phyloP scores from a whole-genome alignment of 805 yeast genomes.

The Starmerella lactis-condensi region DNA sequence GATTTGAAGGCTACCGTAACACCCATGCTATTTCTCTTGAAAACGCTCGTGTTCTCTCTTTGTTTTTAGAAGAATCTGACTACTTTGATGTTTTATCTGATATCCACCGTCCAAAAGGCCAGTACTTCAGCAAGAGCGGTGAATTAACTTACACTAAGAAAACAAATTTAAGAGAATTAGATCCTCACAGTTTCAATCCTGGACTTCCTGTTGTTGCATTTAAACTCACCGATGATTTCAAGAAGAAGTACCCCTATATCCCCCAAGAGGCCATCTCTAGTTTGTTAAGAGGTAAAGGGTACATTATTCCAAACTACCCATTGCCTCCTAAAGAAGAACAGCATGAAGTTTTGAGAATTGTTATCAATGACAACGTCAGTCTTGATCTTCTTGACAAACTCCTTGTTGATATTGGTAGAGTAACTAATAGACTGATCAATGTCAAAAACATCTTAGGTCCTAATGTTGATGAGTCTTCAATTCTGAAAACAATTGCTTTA shows the following conservation, averaged over 20 bases:
- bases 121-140: conserved; percentile 16
- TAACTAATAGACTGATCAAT: conserved; percentile 34
- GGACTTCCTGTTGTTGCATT: conserved; percentile 87
- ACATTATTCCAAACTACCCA: conserved; percentile 79
- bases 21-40: conserved; percentile 44
- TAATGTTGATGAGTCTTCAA: conserved; percentile 4
- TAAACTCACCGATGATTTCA: conserved; percentile 44
- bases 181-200: conserved; percentile 30
- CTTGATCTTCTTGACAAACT: conserved; percentile 43
- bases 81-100: conserved; percentile 59
- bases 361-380: conserved; percentile 53
- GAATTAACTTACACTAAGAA: conserved; percentile 17
- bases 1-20: conserved; percentile 49
- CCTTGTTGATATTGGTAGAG: conserved; percentile 40
- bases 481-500: conserved; percentile 12
- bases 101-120: conserved; percentile 44
- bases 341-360: conserved; percentile 64
- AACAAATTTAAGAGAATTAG: conserved; percentile 14
- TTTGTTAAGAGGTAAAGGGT: conserved; percentile 58
- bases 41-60: conserved; percentile 50
- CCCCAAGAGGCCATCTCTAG: conserved; percentile 65
- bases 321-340: conserved; percentile 44
- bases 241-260: conserved; percentile 47
- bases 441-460: conserved; percentile 24
- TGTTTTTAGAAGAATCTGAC: conserved; percentile 43